These are phyloP conservation scores for Begonia loranthoides DNA, from an alignment of 306 rosid species.

Conservation along the genomic window DNA sequence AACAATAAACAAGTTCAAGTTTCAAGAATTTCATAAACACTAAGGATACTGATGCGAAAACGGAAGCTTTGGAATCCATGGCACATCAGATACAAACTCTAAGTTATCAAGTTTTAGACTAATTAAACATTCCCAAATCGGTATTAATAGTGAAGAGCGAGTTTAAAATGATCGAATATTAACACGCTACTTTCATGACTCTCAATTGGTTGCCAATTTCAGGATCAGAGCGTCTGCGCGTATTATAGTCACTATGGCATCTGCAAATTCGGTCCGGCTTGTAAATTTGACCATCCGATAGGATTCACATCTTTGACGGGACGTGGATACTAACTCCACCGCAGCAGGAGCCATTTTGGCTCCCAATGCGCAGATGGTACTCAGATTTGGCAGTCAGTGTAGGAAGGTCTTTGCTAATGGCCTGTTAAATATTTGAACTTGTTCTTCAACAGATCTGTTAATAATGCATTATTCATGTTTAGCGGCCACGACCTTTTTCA, in stretches of 20 bases:
- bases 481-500: conserved; percentile 27
- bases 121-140: too few relatives aligned
- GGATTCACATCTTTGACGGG: conserved; percentile 21
- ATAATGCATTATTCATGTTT: neutral
- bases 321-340: conserved; percentile 23
- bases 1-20: too few relatives aligned
- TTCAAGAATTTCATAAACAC: too few relatives aligned
- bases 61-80: too few relatives aligned
- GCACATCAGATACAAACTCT: too few relatives aligned
- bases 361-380: conserved; percentile 30
- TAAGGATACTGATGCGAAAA: too few relatives aligned
- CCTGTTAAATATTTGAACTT: conserved; percentile 9
- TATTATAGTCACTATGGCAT: conserved; percentile 80
- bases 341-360: conserved; percentile 29
- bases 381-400: conserved; percentile 30
- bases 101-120: too few relatives aligned
- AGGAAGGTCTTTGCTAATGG: conserved; percentile 21
- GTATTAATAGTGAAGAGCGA: too few relatives aligned
- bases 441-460: too few relatives aligned
- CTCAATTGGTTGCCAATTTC: conserved; percentile 17
- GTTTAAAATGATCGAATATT: too few relatives aligned
- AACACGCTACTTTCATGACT: neutral
- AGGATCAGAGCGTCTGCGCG: conserved; percentile 70
- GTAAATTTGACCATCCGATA: conserved; percentile 69
- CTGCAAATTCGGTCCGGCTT: conserved; percentile 88